A percentile compares a stretch with the other conserved stretches of the same genome.
phyloP scores from a whole-genome alignment of 1,139 yeast genomes.

The Taphrina populina region DNA sequence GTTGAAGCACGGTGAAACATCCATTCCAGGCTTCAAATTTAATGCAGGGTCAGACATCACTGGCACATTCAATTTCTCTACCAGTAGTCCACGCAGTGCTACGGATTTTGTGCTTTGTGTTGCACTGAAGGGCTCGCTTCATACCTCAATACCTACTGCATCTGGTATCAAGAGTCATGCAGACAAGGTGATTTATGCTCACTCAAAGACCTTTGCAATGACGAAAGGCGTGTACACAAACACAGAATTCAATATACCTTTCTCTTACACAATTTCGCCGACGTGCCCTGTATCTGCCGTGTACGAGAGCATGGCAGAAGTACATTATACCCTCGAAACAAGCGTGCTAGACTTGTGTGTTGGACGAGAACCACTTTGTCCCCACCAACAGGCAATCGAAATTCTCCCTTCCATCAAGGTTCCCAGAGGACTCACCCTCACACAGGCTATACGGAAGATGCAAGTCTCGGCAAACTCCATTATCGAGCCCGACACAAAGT shows the following conservation, averaged over 20 bases:
- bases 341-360: slow-evolving; percentile 1
- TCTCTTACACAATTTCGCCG: neutral
- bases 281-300: neutral
- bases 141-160: slow-evolving; percentile 1
- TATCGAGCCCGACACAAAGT: slow-evolving; percentile 2
- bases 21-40: neutral
- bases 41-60: neutral
- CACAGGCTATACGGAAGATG: neutral
- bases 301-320: slow-evolving; percentile 2
- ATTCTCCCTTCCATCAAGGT: neutral
- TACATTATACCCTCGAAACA: neutral
- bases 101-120: neutral
- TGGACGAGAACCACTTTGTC: too few relatives aligned
- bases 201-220: neutral
- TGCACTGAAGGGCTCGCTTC: neutral
- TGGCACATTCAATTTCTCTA: neutral
- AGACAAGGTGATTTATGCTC: neutral
- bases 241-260: slow-evolving; percentile 8
- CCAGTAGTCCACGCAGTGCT: neutral
- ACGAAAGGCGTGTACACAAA: neutral
- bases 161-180: slow-evolving; percentile 12
- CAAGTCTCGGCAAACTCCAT: neutral
- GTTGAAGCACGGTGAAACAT: neutral
- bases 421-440: neutral
- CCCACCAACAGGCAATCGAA: neutral